Percentiles rank a stretch among this genome's conserved stretches.
Evolutionary conservation across 2,329 filamentous ascomycete genomes (phyloP).

Genomic region (Penicillium sp.): DNA sequence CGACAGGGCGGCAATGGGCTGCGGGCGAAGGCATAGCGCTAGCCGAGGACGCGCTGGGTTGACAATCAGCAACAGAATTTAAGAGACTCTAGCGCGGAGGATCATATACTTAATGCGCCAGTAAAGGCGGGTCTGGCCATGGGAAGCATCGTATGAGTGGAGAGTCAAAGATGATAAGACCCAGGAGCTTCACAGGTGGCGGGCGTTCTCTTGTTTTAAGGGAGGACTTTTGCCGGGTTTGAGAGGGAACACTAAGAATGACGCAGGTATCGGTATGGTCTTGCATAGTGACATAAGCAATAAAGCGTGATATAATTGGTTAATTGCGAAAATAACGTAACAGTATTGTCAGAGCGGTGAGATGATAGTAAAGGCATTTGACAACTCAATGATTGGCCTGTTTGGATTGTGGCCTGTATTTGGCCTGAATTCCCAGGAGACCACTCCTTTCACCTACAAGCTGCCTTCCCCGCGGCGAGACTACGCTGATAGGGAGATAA

Average conservation of each 20-base stretch:
- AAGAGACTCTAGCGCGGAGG: neutral
- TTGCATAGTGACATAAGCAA: conserved; percentile 16
- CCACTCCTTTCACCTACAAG: neutral
- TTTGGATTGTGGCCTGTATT: neutral
- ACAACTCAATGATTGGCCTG: conserved; percentile 14
- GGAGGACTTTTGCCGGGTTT: conserved; percentile 23
- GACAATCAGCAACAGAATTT: conserved; percentile 19
- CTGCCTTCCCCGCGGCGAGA: neutral
- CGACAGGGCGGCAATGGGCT: conserved; percentile 41
- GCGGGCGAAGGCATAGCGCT: conserved; percentile 33
- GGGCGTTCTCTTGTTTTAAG: conserved; percentile 15
- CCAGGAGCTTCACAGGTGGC: conserved; percentile 18
- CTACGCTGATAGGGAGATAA: neutral
- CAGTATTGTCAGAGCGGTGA: conserved; percentile 24
- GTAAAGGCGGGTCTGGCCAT: conserved; percentile 27
- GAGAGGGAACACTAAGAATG: conserved; percentile 15
- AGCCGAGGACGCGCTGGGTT: conserved; percentile 28
- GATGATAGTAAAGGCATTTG: conserved; percentile 19
- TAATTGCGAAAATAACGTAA: neutral
- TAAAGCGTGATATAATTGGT: conserved; percentile 6
- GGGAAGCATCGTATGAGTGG: conserved; percentile 25
- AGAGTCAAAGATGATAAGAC: neutral
- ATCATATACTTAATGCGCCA: conserved; percentile 29
- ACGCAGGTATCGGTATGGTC: conserved; percentile 14
- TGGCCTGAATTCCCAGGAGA: neutral